Base-by-base conservation (phyloP, 805 yeast species). In the Jamesozyma gamospora region DNA sequence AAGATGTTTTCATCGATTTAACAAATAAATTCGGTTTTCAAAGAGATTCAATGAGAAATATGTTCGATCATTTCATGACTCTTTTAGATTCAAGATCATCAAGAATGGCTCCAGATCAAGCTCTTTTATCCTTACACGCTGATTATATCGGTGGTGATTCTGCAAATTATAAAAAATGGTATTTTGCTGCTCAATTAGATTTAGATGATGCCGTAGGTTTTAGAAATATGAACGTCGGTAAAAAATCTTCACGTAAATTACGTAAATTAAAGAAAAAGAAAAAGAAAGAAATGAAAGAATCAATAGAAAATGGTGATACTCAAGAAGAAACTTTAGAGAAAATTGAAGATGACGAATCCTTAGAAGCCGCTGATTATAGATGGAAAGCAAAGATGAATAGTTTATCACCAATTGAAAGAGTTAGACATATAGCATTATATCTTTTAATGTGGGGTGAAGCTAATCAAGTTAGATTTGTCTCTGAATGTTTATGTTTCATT, bases 31-130 rank as follows among this genome's bases (percentile, higher is more conserved):
- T 83, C 56, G 94, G 94, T 57, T 83, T 83, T 72, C 94, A 83
- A 67, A 78, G 94, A 72, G 94, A 83, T 55, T 82, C 92, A 4
- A 83, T 83, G 94, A 78, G 94, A 76, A 83, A 83, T 62, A 75
- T 82, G 77, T 83, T 83, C 63, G 94, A 83, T 56, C 84, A 82
- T 66, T 82, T 83, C 59, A 82, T 83, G 94, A 79, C 82, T 25
- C 64, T 83, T 51, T 67, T 83, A 62, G 94, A 83, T 56, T 82
- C 92, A 4, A 72, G 92, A 66, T 71, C 92, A 26, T 81, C 90
- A 29, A 75, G 94, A 71, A 83, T 83, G 92, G 77, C 90, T 13
- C 92, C 94, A 18, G 82, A 86, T 35, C 92, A 83, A 64, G 94
- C 94, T 41, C 67, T 83, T 51, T 69, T 83, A 50, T 79, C 87